Evolutionary conservation across 768 basidiomycete species (phyloP).

Genomic region (Panaeolus papilionaceus): DNA sequence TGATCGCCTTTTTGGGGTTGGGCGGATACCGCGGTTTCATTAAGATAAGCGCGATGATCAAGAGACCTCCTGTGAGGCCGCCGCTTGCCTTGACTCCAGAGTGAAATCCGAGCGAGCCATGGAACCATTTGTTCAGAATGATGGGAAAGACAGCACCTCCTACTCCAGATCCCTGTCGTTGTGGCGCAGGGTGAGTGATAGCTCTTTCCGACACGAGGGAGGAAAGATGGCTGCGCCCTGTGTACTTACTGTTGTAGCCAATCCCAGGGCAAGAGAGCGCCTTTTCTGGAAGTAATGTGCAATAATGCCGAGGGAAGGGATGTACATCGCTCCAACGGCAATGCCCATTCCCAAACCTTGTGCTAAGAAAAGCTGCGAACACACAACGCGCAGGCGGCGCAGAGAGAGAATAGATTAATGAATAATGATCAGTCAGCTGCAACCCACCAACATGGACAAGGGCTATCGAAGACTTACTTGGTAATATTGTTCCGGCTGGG

Average conservation of each 20-base stretch:
- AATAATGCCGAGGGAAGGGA: slow-evolving; percentile 48
- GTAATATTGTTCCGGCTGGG: slow-evolving; percentile 45
- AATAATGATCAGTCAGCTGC: slow-evolving; percentile 8
- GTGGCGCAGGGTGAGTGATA: neutral
- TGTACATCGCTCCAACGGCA: slow-evolving; percentile 55
- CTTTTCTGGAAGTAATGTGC: slow-evolving; percentile 45
- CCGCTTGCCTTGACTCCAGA: slow-evolving; percentile 57
- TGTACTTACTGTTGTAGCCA: slow-evolving; percentile 38
- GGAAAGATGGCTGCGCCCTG: neutral
- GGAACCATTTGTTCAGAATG: slow-evolving; percentile 61
- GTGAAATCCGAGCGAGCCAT: slow-evolving; percentile 57
- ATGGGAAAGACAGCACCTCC: slow-evolving; percentile 69
- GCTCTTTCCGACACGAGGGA: neutral
- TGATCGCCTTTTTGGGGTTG: slow-evolving; percentile 37
- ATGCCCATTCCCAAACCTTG: slow-evolving; percentile 57
- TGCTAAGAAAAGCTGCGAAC: slow-evolving; percentile 48
- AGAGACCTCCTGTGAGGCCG: slow-evolving; percentile 42
- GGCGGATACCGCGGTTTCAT: slow-evolving; percentile 52
- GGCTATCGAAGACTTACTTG: slow-evolving; percentile 33
- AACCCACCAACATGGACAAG: slow-evolving; percentile 26
- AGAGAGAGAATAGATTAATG: slow-evolving; percentile 4
- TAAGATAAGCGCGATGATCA: slow-evolving; percentile 42
- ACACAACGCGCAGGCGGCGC: slow-evolving; percentile 22
- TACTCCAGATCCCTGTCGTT: slow-evolving; percentile 53
- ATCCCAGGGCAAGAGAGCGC: slow-evolving; percentile 41